Evolutionary conservation across 371 early-diverging fungal genomes (phyloP), one percentile per base, ranked within the genome.

Genomic region (Saksenaea vasiformis): DNA sequence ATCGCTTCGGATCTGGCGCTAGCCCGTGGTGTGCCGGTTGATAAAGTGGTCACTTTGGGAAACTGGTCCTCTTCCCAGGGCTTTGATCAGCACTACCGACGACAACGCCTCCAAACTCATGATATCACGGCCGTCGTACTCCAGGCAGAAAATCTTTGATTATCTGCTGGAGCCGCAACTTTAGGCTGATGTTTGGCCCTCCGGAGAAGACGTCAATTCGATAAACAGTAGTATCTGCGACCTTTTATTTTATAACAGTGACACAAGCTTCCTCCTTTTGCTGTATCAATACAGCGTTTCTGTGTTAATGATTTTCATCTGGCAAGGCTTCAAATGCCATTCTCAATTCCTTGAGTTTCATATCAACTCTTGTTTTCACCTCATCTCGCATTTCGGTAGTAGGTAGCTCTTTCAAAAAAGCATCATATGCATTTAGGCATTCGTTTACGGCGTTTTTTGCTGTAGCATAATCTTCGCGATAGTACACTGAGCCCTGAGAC

Each of bases 401-500:
- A 19, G 78, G 78, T n/a, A 79, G 53, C 15, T 69, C 67, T 1
- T 60, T 38, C 13, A 77, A 27, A 56, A 77, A 77, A 10, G 63
- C 31, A 26, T 69, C 61, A 31, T 74, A 79, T 5, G 77, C 80
- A 1, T 55, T 28, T 26, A 79, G 55, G 38, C 77, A 77, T 11
- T 79, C 74, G 17, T 58, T 22, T 1, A 79, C 77, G 3, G 77
- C 80, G 35, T 70, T 72, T 58, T 77, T 65, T 9, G 80, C 80
- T 19, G 72, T 72, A 0, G 43, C 58, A 8, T 53, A 66, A 60
- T 77, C 80, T 59, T 76, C 77, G 13, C 72, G 75, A 55, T 79
- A 79, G 62, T 79, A 79, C 41, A 70, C 71, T 10, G 80, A 74
- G 7, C 80, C 77, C 58, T 70, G 68, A 10, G 77, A 72, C 60